A percentile compares a stretch with the other conserved stretches of the same genome.
Evolutionary conservation across 1,284 basidiomycete genomes (phyloP).

Genomic region (Exobasidium cylindrosporum): DNA sequence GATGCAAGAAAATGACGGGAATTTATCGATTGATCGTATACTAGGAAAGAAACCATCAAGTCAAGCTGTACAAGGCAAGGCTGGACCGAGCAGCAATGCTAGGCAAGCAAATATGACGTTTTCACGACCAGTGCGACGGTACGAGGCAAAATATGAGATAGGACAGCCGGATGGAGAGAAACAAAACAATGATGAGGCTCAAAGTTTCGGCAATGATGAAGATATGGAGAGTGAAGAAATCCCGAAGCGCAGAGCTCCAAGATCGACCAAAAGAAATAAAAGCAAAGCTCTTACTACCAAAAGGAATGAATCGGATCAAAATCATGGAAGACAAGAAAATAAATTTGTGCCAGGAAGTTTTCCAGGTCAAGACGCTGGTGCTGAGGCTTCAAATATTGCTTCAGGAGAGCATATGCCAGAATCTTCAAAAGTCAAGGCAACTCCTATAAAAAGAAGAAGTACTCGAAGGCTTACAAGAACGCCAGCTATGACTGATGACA

Average conservation of each 20-base stretch:
- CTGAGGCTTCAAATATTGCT: background rate
- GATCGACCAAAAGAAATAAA: background rate
- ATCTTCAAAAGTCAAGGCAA: background rate
- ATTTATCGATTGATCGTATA: background rate
- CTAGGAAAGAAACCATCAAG: constrained; percentile 1
- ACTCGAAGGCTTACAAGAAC: background rate
- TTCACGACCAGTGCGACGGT: background rate
- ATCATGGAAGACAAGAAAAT: background rate
- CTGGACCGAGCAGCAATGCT: background rate
- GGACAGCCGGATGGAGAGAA: background rate
- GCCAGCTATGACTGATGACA: background rate
- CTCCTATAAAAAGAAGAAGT: background rate
- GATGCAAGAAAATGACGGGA: constrained; percentile 3
- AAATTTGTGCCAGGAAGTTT: constrained; percentile 1
- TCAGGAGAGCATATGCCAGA: too few species aligned
- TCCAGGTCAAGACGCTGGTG: background rate
- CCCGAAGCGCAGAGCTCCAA: background rate
- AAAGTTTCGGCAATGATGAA: background rate
- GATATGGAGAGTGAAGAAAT: background rate
- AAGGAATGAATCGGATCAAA: background rate
- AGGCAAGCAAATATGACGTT: background rate
- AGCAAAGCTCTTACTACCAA: background rate
- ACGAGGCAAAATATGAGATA: background rate
- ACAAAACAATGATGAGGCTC: background rate
- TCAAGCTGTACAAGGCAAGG: background rate